Evolutionary conservation across 2,329 filamentous ascomycete species (phyloP), one percentile per base, ranked within the genome.

Genomic region (Neonectria coccinea): DNA sequence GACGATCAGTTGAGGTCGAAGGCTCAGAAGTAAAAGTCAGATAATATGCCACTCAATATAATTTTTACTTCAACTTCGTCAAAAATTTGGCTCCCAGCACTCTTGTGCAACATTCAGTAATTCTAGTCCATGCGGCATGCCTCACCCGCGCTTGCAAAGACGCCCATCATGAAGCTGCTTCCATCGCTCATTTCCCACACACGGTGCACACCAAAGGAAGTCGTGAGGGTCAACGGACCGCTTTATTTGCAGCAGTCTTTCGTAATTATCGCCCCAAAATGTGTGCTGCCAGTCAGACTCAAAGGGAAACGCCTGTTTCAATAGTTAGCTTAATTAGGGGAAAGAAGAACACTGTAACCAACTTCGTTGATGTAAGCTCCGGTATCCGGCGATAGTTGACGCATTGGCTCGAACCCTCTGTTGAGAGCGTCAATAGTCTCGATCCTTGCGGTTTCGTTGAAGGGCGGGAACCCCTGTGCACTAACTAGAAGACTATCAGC

Each of bases 281-380:
- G 76, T 74, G 8, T 74, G 70, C 42, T 80, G 78, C 73, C 78
- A 82, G 20, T 81, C 66, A 2, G 75, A 74, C 12, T 81, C 79
- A n/a, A 72, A 77, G 0, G 75, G 75, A 3, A 77, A 73, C 2
- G 78, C 80, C 80, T 82, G 11, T 3, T 0, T 31, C 1, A 8
- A 3, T 2, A 41, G 51, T 25, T 1, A 1, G 4, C 9, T 0
- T 2, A 2, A 5, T 5, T 7, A 20, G n/a, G 2, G 25, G 0
- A 1, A 2, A 4, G 2, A 1, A 0, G 12, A 0, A 1, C 9
- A 18, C 1, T 57, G 39, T 7, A 5, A 64, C 77, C 63, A 55
- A 81, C 83, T 75, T 85, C 83, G 41, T 84, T 84, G 8, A 84
- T 64, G 50, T 85, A 85, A 4, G 81, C 75, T 0, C 83, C 83